phyloP scores from a whole-genome alignment of 805 yeast genomes.

The Isabelozyma rhagii region DNA sequence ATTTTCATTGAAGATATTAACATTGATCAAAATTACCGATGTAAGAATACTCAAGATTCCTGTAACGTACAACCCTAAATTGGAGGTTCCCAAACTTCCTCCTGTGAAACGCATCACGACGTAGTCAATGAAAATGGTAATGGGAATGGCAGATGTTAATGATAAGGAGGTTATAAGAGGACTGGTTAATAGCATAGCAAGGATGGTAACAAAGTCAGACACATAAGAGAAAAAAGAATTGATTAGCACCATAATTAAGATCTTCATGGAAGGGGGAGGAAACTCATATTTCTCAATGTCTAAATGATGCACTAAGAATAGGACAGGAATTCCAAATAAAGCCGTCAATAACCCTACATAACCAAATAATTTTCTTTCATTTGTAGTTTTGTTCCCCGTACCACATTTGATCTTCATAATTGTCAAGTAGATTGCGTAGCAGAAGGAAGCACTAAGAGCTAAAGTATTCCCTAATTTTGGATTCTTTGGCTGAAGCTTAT shows the following conservation, averaged over 20 bases:
- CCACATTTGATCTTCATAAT: slow-evolving; percentile 45
- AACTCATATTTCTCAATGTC: slow-evolving; percentile 40
- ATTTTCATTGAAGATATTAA: slow-evolving; percentile 40
- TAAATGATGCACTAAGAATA: slow-evolving; percentile 30
- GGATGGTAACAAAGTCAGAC: slow-evolving; percentile 49
- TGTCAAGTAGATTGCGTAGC: slow-evolving; percentile 45
- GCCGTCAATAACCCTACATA: slow-evolving; percentile 43
- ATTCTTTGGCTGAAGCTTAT: slow-evolving; percentile 29
- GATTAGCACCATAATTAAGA: slow-evolving; percentile 30
- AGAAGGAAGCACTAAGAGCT: slow-evolving; percentile 44
- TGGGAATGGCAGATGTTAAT: slow-evolving; percentile 50
- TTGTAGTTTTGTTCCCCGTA: slow-evolving; percentile 37
- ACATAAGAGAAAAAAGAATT: slow-evolving; percentile 45
- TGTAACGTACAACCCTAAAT: slow-evolving; percentile 31
- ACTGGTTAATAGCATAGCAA: slow-evolving; percentile 51
- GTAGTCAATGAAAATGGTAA: slow-evolving; percentile 49
- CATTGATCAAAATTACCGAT: slow-evolving; percentile 46
- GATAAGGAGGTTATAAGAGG: slow-evolving; percentile 53
- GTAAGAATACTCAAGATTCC: slow-evolving; percentile 48
- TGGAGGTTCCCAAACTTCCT: slow-evolving; percentile 14
- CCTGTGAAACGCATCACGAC: slow-evolving; percentile 24
- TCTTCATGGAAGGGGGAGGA: slow-evolving; percentile 35
- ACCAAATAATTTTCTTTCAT: slow-evolving; percentile 48
- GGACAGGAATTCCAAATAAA: slow-evolving; percentile 36
- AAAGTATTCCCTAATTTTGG: slow-evolving; percentile 44